A percentile compares a stretch with the other conserved stretches of the same genome.
Evolutionary conservation across 75 land plant species (phyloP).

Genomic region (Picea sitchensis): DNA sequence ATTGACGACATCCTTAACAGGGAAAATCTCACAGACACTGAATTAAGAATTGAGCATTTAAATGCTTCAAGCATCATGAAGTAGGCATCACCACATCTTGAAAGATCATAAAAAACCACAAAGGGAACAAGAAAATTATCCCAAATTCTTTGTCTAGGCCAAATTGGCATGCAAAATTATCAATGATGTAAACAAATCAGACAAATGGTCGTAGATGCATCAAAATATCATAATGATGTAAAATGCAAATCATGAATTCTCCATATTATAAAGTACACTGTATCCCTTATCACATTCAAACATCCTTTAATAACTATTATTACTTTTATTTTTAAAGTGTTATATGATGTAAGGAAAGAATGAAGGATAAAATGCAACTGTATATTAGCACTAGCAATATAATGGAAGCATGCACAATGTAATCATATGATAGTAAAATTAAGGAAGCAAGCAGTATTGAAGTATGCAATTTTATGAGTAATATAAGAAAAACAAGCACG

Average conservation of each 20-base stretch:
- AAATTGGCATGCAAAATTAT: not conserved
- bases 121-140: not conserved
- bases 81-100: no score
- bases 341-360: not conserved
- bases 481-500: not conserved
- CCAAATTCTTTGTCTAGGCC: not conserved
- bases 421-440: not conserved
- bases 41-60: conserved; percentile 2
- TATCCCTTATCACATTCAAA: not conserved
- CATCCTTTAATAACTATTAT: not conserved
- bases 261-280: not conserved
- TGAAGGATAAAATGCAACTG: not conserved
- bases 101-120: not conserved
- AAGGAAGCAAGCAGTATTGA: not conserved
- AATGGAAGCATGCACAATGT: not conserved
- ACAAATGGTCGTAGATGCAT: not conserved
- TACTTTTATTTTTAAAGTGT: no score
- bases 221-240: not conserved
- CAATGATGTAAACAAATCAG: not conserved
- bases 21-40: not conserved
- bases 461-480: not conserved
- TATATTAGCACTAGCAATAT: not conserved
- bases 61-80: not conserved
- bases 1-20: not conserved
- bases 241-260: not conserved